Base-by-base conservation (phyloP, 371 early-diverging fungal species). In the Mucor racemosus region DNA sequence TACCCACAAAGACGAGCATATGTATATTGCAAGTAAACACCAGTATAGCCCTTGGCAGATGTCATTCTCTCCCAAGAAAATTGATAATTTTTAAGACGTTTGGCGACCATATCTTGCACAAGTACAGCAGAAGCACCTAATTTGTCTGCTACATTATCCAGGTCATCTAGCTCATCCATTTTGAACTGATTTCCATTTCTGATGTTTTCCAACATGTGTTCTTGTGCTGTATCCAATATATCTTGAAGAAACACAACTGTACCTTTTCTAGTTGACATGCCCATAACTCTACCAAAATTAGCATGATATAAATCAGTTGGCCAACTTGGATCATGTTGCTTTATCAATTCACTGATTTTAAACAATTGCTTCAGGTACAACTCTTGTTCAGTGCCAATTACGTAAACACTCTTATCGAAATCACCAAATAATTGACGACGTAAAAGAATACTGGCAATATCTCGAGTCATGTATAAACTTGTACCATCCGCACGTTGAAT, bases 221-320 rank as follows among this genome's bases (percentile, higher is more conserved):
- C 90, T 78, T 94, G 88, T 19, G 95, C 90, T 7, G 86, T 85
- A 63, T 94, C 91, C 17, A 99, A 85, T 65, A 99, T 96, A 75
- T 99, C 99, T 65, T 97, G 91, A 50, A 99, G 84, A 80, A 99
- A 98, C 6, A 98, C 92, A 5, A 92, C 98, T 0, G 90, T 95
- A 35, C 99, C 99, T 71, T 90, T 93, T 40, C 99, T 88, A 5
- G 99, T 99, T 50, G 93, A 94, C 97, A 99, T 98, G 68, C 95
- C 94, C 53, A 91, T 85, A 35, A 99, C 95, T 69, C 96, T 84
- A 15, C 99, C 99, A 76, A 95, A 99, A 62, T 89, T 88, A 44
- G 97, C 89, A 79, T 99, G 99, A 58, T 88, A 76, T 58, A 96
- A 84, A n/a, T 84, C 70, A 1, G 39, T 60, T 66, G 61, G 87